Evolutionary conservation across 768 basidiomycete genomes (phyloP), one percentile per base, ranked within the genome.

Genomic region (Amanita brunnescens): DNA sequence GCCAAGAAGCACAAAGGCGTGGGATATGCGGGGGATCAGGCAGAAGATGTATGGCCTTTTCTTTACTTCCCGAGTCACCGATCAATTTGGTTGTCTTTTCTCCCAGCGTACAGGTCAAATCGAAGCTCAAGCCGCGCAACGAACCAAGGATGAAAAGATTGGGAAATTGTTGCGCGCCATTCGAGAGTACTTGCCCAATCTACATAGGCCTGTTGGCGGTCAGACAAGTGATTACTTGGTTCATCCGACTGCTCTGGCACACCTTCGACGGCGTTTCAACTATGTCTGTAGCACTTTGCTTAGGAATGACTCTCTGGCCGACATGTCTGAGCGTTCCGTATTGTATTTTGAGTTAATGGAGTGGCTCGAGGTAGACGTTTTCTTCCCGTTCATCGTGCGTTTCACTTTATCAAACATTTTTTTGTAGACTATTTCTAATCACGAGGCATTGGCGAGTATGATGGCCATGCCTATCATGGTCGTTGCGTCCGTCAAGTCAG

Each of bases 391-490:
- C 13, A 34, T 23, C 21, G 20, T 41, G 26, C 43, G 45, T 18
- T 43, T 37, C 37, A 12, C 49, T 53, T 42, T 47, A 57, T 51
- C 54, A 49, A 13, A 42, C 26, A 21, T 37, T 20, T 49, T n/a
- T 34, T 43, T 54, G 14, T 50, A 96, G 93, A 91, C 89, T 0
- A 87, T 97, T 41, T 94, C 92, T 5, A 85, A 84, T 57, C 93
- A 96, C 55, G 94, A 95, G 72, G 87, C 91, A 5, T 68, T 96
- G 35, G 91, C 91, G 13, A 90, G 87, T 54, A 93, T 94, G 87
- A 90, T 95, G 81, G 91, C 90, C 1, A 95, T 94, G 91, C 91
- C 92, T 5, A 91, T 90, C 62, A 93, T 93, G 91, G 81, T 83
- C n/a, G 78, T 81, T 16, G 72, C 76, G 4, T 85, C 85, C 16